A percentile compares a stretch with the other conserved stretches of the same genome.
These are phyloP conservation scores for Evansstolkia leycettana DNA, from an alignment of 495 filamentous ascomycete genomes.

Conservation along the genomic window DNA sequence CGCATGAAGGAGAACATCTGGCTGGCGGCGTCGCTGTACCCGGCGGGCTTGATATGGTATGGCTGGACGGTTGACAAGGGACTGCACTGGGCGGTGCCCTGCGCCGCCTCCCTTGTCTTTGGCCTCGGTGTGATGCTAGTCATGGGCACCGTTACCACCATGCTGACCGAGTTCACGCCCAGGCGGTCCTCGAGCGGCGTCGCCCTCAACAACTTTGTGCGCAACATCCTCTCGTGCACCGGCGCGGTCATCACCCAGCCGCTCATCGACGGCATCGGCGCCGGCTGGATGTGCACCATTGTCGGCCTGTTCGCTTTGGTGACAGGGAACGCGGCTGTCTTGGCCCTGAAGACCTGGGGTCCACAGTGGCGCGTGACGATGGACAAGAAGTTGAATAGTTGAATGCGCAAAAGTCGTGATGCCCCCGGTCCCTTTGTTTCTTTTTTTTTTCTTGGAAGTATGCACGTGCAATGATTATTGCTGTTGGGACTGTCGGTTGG, in stretches of 20 bases:
- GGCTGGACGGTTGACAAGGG: conserved; percentile 6
- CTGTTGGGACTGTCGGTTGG: too few species aligned
- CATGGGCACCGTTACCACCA: conserved; percentile 47
- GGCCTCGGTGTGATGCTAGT: conserved; percentile 59
- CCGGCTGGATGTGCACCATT: conserved; percentile 62
- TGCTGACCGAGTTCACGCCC: conserved; percentile 66
- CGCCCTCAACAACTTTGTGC: conserved; percentile 62
- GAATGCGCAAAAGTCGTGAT: too few species aligned
- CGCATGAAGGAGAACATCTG: conserved; percentile 6
- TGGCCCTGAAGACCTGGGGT: too few species aligned
- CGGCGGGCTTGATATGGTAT: conserved; percentile 4
- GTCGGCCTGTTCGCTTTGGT: too few species aligned
- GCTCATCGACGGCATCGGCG: conserved; percentile 51
- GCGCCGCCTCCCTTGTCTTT: conserved; percentile 55
- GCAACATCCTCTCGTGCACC: conserved; percentile 55
- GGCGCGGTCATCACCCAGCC: conserved; percentile 50
- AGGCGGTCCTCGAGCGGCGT: conserved; percentile 46
- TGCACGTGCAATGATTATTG: too few species aligned
- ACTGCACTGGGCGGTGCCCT: conserved; percentile 6
- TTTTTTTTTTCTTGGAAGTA: too few species aligned
- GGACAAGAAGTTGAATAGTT: too few species aligned
- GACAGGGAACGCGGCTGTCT: too few species aligned
- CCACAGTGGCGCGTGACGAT: too few species aligned
- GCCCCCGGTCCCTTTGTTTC: too few species aligned
- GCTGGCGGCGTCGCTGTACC: conserved; percentile 4